phyloP scores from a whole-genome alignment of 2,329 filamentous ascomycete species.

The Phoma sp. region DNA sequence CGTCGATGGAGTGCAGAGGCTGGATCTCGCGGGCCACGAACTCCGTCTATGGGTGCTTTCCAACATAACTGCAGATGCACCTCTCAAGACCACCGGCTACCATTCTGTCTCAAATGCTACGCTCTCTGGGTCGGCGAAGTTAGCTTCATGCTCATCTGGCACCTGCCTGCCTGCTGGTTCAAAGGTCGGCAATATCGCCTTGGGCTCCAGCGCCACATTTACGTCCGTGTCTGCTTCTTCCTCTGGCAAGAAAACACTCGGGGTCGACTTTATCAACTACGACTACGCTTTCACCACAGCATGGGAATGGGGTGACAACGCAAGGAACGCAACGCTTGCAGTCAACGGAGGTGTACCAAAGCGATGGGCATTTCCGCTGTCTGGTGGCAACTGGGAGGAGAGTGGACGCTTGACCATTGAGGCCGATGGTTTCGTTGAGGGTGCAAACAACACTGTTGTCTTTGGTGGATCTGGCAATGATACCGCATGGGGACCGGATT shows the following conservation, averaged over 20 bases:
- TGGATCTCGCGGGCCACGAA: slow-evolving; percentile 34
- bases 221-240: slow-evolving; percentile 30
- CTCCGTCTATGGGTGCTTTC: slow-evolving; percentile 45
- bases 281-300: slow-evolving; percentile 48
- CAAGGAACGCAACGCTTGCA: slow-evolving; percentile 45
- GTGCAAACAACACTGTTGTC: slow-evolving; percentile 30
- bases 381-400: slow-evolving; percentile 50
- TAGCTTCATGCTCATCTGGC: slow-evolving; percentile 29
- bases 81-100: slow-evolving; percentile 32
- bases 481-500: slow-evolving; percentile 30
- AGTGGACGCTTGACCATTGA: slow-evolving; percentile 34
- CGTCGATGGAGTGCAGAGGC: slow-evolving; percentile 21
- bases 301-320: slow-evolving; percentile 43
- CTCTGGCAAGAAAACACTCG: slow-evolving; percentile 40
- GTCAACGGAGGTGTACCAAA: slow-evolving; percentile 48
- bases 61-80: slow-evolving; percentile 28
- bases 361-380: slow-evolving; percentile 49
- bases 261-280: slow-evolving; percentile 52
- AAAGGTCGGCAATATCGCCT: slow-evolving; percentile 45
- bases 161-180: slow-evolving; percentile 38
- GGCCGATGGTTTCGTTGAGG: slow-evolving; percentile 34
- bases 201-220: slow-evolving; percentile 36
- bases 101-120: slow-evolving; percentile 41
- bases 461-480: slow-evolving; percentile 25
- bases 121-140: slow-evolving; percentile 38